A percentile compares a stretch with the other conserved stretches of the same genome.
Conservation (phyloP, 1,284 basidiomycete species). For the Heterobasidion occidentale region DNA sequence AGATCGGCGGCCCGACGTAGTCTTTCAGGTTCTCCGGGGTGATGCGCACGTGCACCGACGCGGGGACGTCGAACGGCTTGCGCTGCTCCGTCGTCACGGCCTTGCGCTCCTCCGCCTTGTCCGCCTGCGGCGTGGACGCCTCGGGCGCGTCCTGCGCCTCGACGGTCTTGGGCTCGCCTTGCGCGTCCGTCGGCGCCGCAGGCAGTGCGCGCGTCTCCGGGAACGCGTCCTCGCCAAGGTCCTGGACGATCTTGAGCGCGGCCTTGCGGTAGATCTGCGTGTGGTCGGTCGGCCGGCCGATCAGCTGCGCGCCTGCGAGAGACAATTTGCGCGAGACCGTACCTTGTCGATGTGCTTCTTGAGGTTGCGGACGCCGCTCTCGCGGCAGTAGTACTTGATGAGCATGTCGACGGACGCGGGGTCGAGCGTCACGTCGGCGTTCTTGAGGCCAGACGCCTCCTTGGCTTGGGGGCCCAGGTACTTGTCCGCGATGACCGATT, state of each 20-base stretch:
- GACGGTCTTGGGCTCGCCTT: slow-evolving; percentile 24
- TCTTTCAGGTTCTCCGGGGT: slow-evolving; percentile 87
- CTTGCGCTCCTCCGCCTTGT: slow-evolving; percentile 28
- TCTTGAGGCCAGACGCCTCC: slow-evolving; percentile 82
- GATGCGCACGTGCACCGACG: slow-evolving; percentile 74
- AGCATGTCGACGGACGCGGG: slow-evolving; percentile 80
- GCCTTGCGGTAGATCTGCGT: slow-evolving; percentile 95
- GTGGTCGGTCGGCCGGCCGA: neutral
- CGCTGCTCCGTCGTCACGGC: slow-evolving; percentile 73
- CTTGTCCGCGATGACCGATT: slow-evolving; percentile 84
- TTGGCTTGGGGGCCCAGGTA: slow-evolving; percentile 95
- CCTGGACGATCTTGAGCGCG: slow-evolving; percentile 86
- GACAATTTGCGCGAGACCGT: slow-evolving; percentile 2
- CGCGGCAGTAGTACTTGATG: slow-evolving; percentile 95
- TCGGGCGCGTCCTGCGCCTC: slow-evolving; percentile 31
- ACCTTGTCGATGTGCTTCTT: slow-evolving; percentile 98
- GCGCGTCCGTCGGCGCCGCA: slow-evolving; percentile 11
- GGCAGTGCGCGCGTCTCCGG: slow-evolving; percentile 52
- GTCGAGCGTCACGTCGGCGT: slow-evolving; percentile 75
- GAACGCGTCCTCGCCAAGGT: slow-evolving; percentile 84
- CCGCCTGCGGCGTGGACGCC: slow-evolving; percentile 16
- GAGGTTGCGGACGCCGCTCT: slow-evolving; percentile 91
- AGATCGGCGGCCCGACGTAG: slow-evolving; percentile 93
- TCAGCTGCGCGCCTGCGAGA: neutral
- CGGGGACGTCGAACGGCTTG: slow-evolving; percentile 78